Evolutionary conservation across 2,329 filamentous ascomycete species (phyloP).

Genomic region (Paecilomyces variotii): DNA sequence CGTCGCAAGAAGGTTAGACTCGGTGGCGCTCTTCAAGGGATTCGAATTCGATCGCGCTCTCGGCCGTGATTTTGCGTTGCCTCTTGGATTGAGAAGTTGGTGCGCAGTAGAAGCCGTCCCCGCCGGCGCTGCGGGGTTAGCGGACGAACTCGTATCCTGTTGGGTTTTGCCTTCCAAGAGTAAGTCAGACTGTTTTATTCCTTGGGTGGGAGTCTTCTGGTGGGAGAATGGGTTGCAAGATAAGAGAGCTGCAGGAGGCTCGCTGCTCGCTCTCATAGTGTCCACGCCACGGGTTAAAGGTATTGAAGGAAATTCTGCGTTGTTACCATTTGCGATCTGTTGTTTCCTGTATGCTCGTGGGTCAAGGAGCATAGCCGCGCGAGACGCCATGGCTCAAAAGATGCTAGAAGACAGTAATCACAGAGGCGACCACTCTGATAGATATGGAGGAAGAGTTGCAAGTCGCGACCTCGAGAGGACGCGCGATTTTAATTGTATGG

Average conservation of each 20-base stretch:
- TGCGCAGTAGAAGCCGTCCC: constrained; percentile 18
- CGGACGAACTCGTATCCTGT: constrained; percentile 11
- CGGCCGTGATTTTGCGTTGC: constrained; percentile 4
- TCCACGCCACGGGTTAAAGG: not conserved
- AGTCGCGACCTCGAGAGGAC: not conserved
- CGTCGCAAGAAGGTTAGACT: constrained; percentile 6
- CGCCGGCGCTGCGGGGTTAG: constrained; percentile 11
- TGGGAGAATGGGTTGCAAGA: not conserved
- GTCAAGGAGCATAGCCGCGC: constrained; percentile 36
- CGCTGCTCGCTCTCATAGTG: not conserved
- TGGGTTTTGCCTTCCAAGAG: constrained; percentile 13
- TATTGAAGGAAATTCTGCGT: constrained; percentile 5
- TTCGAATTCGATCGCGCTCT: constrained; percentile 10
- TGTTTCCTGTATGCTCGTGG: constrained; percentile 35
- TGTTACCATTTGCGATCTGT: constrained; percentile 24
- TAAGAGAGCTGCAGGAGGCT: not conserved
- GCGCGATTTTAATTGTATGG: not conserved
- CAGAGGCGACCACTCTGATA: not conserved
- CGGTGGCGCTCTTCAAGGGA: constrained; percentile 7
- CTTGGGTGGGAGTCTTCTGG: not conserved
- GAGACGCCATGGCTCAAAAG: constrained; percentile 26
- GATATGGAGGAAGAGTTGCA: not conserved
- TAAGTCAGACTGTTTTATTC: constrained; percentile 12
- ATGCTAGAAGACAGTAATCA: not conserved
- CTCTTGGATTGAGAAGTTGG: constrained; percentile 13